phyloP scores from a whole-genome alignment of 768 basidiomycete species.

The Chlorophyllum brunneum region DNA sequence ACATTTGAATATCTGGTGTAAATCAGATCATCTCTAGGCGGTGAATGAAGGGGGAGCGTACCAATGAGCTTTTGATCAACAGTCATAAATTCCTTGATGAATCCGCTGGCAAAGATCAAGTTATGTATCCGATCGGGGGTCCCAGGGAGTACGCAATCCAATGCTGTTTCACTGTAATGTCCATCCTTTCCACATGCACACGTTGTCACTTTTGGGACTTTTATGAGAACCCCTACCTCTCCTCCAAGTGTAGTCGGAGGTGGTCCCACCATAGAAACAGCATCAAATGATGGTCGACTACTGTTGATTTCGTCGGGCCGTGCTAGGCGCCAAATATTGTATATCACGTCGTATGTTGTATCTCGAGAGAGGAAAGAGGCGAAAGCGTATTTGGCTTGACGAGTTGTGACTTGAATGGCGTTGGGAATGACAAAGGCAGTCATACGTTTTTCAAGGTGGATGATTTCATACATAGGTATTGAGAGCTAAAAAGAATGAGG shows the following conservation, averaged over 20 bases:
- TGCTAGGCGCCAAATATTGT: conserved; percentile 92
- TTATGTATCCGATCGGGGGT: conserved; percentile 95
- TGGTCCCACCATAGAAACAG: conserved; percentile 2
- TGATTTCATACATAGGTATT: conserved; percentile 86
- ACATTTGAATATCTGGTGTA: conserved; percentile 82
- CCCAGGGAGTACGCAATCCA: conserved; percentile 81
- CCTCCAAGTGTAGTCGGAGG: conserved; percentile 16
- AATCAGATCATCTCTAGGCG: neutral
- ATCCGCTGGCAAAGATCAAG: conserved; percentile 93
- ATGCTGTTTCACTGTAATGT: conserved; percentile 69
- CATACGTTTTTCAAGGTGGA: conserved; percentile 91
- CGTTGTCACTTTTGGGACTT: conserved; percentile 51
- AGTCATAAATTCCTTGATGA: conserved; percentile 91
- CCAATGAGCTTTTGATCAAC: conserved; percentile 87
- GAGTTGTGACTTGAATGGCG: conserved; percentile 86
- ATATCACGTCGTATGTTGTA: conserved; percentile 93
- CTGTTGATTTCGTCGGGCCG: conserved; percentile 60
- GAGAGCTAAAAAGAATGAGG: conserved; percentile 66
- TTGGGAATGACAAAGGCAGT: conserved; percentile 98
- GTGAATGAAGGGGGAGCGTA: conserved; percentile 38
- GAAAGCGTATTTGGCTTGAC: conserved; percentile 84
- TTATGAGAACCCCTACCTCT: neutral
- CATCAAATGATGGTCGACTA: conserved; percentile 33
- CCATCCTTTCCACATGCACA: conserved; percentile 74
- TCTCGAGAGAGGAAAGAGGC: conserved; percentile 96